Base-by-base conservation (phyloP, 331 rosid species). In the Ulmus americana region DNA sequence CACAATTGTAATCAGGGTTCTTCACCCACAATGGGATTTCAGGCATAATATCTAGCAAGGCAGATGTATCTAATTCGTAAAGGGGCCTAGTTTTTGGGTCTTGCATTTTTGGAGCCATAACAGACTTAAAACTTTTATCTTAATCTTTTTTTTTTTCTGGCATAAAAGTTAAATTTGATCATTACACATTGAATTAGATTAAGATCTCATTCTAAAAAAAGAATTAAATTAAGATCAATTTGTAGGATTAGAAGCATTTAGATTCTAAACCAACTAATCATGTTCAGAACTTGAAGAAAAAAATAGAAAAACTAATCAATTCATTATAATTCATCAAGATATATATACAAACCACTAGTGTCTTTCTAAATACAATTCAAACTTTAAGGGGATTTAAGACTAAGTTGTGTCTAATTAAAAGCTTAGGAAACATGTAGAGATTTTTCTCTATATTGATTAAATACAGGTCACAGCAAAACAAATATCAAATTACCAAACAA, bases 1-100 rank as follows among this genome's bases (percentile, higher is more conserved):
- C 98, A 59, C 95, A 74, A 79, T 92, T 90, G 59, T 79, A 87
- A 81, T 92, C 96, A 4, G 95, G 95, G 55, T 78, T 83, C 78
- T 92, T 89, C 77, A 92, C 90, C 98, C 95, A 92, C 2, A 80
- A 50, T 55, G 98, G 97, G 79, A 92, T 89, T 75, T 92, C 97
- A 11, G 88, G 89, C 51, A 83, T 51, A 75, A 92, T 78, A 22
- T 85, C 95, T 71, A 65, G 80, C 90, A 89, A 72, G 45, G 95
- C 70, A 76, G 12, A 49, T 60, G 86, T 77, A 61, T 95, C 95
- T 40, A 87, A 85, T 75, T 89, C 91, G 71, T 69, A 28, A 10
- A 89, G 72, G 13, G 95, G 85, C 64, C 75, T 84, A 55, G 72
- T 74, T 44, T 67, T 87, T 55, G 83, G 89, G 20, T 83, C 91